Conservation (phyloP, 2,329 filamentous ascomycete genomes). For the Geosmithia putterillii region DNA sequence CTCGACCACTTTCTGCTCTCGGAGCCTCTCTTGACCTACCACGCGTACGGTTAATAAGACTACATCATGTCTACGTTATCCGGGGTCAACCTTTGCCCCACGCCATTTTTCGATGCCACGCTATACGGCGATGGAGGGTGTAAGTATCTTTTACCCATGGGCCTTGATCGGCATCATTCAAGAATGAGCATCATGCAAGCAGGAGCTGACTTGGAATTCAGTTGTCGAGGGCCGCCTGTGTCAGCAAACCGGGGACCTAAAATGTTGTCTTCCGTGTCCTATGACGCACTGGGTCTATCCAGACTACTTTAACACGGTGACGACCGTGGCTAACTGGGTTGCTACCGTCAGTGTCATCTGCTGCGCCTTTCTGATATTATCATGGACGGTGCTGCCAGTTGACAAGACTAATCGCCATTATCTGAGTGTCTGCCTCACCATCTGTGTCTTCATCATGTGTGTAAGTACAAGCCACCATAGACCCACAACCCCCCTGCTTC, state of each 20-base stretch:
- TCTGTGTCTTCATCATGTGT: conserved; percentile 67
- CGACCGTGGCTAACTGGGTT: conserved; percentile 65
- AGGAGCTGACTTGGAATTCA: conserved; percentile 15
- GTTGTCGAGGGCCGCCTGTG: conserved; percentile 45
- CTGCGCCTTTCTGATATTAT: conserved; percentile 64
- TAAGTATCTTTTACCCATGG: conserved; percentile 28
- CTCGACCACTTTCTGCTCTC: background rate
- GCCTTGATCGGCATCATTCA: background rate
- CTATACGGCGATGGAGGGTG: conserved; percentile 53
- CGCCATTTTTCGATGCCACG: conserved; percentile 55
- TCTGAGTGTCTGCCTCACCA: conserved; percentile 73
- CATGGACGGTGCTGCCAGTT: conserved; percentile 68
- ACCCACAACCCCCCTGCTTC: no score
- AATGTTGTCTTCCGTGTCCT: conserved; percentile 86
- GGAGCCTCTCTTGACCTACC: background rate
- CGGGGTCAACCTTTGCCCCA: conserved; percentile 42
- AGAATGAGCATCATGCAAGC: no score
- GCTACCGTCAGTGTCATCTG: conserved; percentile 62
- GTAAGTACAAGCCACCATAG: conserved; percentile 32
- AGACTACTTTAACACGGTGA: conserved; percentile 46
- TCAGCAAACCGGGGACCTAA: conserved; percentile 33
- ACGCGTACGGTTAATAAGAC: background rate
- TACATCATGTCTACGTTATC: conserved; percentile 15
- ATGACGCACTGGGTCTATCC: conserved; percentile 64
- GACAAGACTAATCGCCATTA: conserved; percentile 91